Percentiles rank a stretch among this genome's conserved stretches.
Evolutionary conservation across 306 rosid species (phyloP).

Genomic region (Geum urbanum): DNA sequence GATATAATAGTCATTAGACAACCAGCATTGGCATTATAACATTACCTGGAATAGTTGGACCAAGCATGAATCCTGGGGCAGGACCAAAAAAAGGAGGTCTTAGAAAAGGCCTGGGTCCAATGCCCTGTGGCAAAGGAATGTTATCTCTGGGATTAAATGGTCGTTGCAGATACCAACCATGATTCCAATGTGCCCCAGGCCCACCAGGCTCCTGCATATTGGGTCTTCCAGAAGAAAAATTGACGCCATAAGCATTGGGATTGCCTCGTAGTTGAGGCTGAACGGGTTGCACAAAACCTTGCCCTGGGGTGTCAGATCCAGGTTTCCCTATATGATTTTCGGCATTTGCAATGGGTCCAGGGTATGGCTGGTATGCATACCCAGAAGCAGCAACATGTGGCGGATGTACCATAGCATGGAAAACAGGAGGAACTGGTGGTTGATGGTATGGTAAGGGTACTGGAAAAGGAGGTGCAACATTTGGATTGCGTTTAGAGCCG

Average conservation of each 20-base stretch:
- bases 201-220: conserved; percentile 57
- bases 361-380: conserved; percentile 58
- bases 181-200: conserved; percentile 55
- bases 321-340: conserved; percentile 59
- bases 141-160: conserved; percentile 57
- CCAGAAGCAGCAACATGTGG: conserved; percentile 64
- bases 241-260: conserved; percentile 48
- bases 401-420: conserved; percentile 58
- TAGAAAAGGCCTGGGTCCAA: conserved; percentile 68
- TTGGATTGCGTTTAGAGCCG: conserved; percentile 54
- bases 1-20: not conserved
- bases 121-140: conserved; percentile 60
- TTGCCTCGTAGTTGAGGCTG: conserved; percentile 59
- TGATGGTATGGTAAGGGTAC: conserved; percentile 56
- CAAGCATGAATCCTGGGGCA: conserved; percentile 69
- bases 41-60: conserved; percentile 76
- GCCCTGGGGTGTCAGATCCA: conserved; percentile 50
- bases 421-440: conserved; percentile 46
- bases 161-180: conserved; percentile 72
- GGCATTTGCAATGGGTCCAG: conserved; percentile 54
- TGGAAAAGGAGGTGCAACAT: conserved; percentile 53
- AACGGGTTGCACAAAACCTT: conserved; percentile 51
- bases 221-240: conserved; percentile 61
- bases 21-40: not conserved
- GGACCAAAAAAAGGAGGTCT: conserved; percentile 68